Percentiles rank a stretch among this genome's conserved stretches.
Evolutionary conservation across 2,329 filamentous ascomycete species (phyloP).

Genomic region (Shiraia bambusicola): DNA sequence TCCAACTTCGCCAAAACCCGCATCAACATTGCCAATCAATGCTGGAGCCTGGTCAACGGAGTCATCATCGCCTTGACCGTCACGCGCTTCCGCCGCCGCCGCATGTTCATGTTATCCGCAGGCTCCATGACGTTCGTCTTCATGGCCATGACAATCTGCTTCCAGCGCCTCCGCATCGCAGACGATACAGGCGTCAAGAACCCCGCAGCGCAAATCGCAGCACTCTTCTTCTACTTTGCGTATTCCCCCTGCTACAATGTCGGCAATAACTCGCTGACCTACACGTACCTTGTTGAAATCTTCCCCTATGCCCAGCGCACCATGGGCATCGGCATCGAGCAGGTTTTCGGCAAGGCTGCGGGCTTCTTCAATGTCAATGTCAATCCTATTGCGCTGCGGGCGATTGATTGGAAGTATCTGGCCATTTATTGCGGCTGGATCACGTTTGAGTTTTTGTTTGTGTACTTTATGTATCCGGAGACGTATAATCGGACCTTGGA

Average conservation of each 20-base stretch:
- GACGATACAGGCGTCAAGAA: conserved; percentile 26
- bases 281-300: conserved; percentile 62
- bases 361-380: conserved; percentile 53
- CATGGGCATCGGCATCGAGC: conserved; percentile 60
- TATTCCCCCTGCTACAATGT: conserved; percentile 64
- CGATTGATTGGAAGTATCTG: conserved; percentile 58
- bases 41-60: conserved; percentile 47
- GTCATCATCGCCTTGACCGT: conserved; percentile 44
- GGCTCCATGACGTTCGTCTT: conserved; percentile 55
- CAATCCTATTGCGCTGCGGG: conserved; percentile 60
- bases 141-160: conserved; percentile 57
- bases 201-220: conserved; percentile 42
- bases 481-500: conserved; percentile 58
- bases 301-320: conserved; percentile 61
- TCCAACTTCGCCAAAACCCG: conserved; percentile 41
- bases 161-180: conserved; percentile 40
- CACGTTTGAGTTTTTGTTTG: conserved; percentile 54
- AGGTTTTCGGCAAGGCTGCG: conserved; percentile 56
- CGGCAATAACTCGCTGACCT: conserved; percentile 67
- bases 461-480: conserved; percentile 64
- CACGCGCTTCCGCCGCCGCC: conserved; percentile 46
- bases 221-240: conserved; percentile 61
- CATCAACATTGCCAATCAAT: conserved; percentile 46
- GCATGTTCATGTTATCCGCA: conserved; percentile 53
- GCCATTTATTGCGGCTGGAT: conserved; percentile 60